phyloP scores from a whole-genome alignment of 2,329 filamentous ascomycete genomes.

The Byssoonygena ceratinophila region DNA sequence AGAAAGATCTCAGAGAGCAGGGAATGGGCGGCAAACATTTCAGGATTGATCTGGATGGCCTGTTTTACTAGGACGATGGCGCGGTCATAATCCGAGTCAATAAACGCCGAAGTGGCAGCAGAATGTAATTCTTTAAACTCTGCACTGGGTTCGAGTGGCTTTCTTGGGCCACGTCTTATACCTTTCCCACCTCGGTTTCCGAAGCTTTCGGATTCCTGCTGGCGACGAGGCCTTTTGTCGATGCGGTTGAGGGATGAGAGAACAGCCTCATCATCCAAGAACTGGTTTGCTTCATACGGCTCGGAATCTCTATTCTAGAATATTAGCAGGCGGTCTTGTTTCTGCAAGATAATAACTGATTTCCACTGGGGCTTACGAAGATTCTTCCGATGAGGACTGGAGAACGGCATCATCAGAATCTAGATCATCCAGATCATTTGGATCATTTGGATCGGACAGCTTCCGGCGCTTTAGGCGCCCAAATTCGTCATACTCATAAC shows the following conservation, averaged over 20 bases:
- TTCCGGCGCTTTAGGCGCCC: not conserved
- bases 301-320: slow-evolving; percentile 4
- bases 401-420: slow-evolving; percentile 2
- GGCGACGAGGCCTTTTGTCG: slow-evolving; percentile 14
- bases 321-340: not conserved
- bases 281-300: slow-evolving; percentile 9
- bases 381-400: slow-evolving; percentile 9
- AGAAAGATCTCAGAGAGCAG: slow-evolving; percentile 50
- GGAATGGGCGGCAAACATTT: slow-evolving; percentile 52
- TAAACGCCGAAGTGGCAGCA: slow-evolving; percentile 40
- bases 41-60: slow-evolving; percentile 49
- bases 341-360: no score
- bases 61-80: slow-evolving; percentile 36
- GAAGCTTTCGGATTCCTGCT: slow-evolving; percentile 5
- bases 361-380: slow-evolving; percentile 7
- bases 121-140: slow-evolving; percentile 41
- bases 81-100: slow-evolving; percentile 38
- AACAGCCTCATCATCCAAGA: slow-evolving; percentile 14
- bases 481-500: slow-evolving; percentile 10
- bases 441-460: not conserved
- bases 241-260: slow-evolving; percentile 13
- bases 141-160: slow-evolving; percentile 38
- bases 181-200: slow-evolving; percentile 21
- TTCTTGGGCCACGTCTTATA: slow-evolving; percentile 38
- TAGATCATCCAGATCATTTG: slow-evolving; percentile 1